A percentile compares a stretch with the other conserved stretches of the same genome.
phyloP scores from a whole-genome alignment of 495 filamentous ascomycete species.

The Aspergillus hancockii region DNA sequence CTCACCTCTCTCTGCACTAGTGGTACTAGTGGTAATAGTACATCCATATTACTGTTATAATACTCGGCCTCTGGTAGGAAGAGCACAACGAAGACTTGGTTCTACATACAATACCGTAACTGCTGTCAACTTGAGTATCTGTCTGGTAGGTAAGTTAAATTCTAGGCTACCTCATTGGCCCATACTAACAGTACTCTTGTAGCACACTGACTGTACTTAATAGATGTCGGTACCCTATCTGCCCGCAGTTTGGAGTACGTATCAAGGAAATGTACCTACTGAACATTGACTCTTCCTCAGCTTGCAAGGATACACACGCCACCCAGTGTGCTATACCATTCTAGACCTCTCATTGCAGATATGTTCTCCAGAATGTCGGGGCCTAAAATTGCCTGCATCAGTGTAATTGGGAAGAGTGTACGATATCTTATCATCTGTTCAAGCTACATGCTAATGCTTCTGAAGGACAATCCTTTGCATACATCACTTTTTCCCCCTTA shows the following conservation, averaged over 20 bases:
- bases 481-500: conserved; percentile 82
- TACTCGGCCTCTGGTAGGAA: background rate
- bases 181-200: background rate
- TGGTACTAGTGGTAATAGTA: conserved; percentile 9
- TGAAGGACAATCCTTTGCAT: conserved; percentile 93
- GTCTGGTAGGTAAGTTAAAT: conserved; percentile 9
- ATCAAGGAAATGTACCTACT: too few relatives aligned
- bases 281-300: too few relatives aligned
- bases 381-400: conserved; percentile 78
- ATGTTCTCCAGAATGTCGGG: conserved; percentile 27
- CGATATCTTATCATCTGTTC: conserved; percentile 15
- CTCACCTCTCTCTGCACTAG: conserved; percentile 8
- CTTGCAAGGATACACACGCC: too few relatives aligned
- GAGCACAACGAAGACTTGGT: background rate
- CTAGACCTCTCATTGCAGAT: background rate
- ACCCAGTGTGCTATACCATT: background rate
- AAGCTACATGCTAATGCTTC: conserved; percentile 13
- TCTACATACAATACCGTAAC: background rate
- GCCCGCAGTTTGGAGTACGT: conserved; percentile 4
- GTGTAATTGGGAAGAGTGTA: conserved; percentile 90
- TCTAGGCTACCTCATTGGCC: conserved; percentile 13
- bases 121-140: too few relatives aligned
- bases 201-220: background rate
- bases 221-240: conserved; percentile 5
- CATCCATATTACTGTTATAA: conserved; percentile 4